These are phyloP conservation scores for Leccinum ochraceum DNA, from an alignment of 768 basidiomycete species.

Conservation along the genomic window DNA sequence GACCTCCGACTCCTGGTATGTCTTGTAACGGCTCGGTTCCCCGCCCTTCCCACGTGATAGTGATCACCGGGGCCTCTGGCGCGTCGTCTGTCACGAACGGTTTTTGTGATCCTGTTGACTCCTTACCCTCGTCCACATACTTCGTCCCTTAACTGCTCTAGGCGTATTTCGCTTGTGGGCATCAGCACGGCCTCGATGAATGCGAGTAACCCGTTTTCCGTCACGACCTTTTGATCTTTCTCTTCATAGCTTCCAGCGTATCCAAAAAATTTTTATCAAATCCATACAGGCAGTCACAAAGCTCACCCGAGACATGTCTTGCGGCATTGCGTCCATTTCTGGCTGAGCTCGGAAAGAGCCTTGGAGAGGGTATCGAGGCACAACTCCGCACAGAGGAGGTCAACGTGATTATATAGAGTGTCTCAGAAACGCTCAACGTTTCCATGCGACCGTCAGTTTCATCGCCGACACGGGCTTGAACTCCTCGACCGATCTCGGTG, in stretches of 20 bases:
- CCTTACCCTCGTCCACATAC: slow-evolving; percentile 46
- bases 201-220: slow-evolving; percentile 85
- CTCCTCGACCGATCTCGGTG: slow-evolving; percentile 86
- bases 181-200: slow-evolving; percentile 89
- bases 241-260: slow-evolving; percentile 74
- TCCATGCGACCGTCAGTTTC: slow-evolving; percentile 96
- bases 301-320: slow-evolving; percentile 88
- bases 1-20: slow-evolving; percentile 63
- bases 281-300: slow-evolving; percentile 96
- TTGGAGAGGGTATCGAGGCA: slow-evolving; percentile 84
- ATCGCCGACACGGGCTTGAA: slow-evolving; percentile 97
- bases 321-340: slow-evolving; percentile 96
- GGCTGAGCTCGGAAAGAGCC: slow-evolving; percentile 92
- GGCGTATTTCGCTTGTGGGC: slow-evolving; percentile 75
- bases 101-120: slow-evolving; percentile 49
- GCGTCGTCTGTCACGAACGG: slow-evolving; percentile 70
- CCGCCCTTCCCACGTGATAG: slow-evolving; percentile 80
- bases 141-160: slow-evolving; percentile 55
- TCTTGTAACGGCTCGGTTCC: slow-evolving; percentile 63
- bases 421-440: slow-evolving; percentile 92
- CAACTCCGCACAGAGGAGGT: slow-evolving; percentile 93
- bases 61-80: slow-evolving; percentile 78
- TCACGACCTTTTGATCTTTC: slow-evolving; percentile 71
- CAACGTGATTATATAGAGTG: slow-evolving; percentile 81
- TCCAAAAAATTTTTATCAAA: slow-evolving; percentile 87